These are phyloP conservation scores for Maudiozyma barnettii DNA, from an alignment of 805 yeast species.

Conservation along the genomic window DNA sequence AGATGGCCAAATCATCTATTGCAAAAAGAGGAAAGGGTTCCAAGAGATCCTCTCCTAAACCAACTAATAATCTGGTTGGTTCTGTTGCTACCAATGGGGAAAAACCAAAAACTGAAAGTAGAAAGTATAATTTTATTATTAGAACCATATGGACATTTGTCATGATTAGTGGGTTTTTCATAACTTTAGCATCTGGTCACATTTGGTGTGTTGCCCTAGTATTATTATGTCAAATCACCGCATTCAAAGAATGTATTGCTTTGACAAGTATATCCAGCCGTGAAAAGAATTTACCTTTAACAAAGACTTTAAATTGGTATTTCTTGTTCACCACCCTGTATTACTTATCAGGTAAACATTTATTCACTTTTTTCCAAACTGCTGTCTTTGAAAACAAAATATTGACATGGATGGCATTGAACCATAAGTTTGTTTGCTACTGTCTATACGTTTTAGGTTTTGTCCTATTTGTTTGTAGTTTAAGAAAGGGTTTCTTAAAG, in stretches of 20 bases:
- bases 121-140: constrained; percentile 46
- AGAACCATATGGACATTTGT: constrained; percentile 91
- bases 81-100: background rate
- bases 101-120: constrained; percentile 13
- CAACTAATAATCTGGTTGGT: background rate
- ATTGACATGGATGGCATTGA: constrained; percentile 51
- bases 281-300: constrained; percentile 74
- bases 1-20: background rate
- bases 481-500: constrained; percentile 79
- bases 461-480: constrained; percentile 78
- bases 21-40: background rate
- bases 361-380: constrained; percentile 55
- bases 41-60: background rate
- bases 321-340: constrained; percentile 79
- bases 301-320: constrained; percentile 86
- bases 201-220: constrained; percentile 67
- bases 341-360: constrained; percentile 78
- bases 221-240: constrained; percentile 63
- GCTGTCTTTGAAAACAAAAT: constrained; percentile 30
- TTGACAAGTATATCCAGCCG: constrained; percentile 73
- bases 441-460: constrained; percentile 79
- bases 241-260: constrained; percentile 84
- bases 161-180: constrained; percentile 70
- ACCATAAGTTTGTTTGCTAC: constrained; percentile 80
- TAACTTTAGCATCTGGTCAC: constrained; percentile 74